Evolutionary conservation across 1,284 basidiomycete species (phyloP).

Genomic region (Sporisorium iseilematis-ciliati): DNA sequence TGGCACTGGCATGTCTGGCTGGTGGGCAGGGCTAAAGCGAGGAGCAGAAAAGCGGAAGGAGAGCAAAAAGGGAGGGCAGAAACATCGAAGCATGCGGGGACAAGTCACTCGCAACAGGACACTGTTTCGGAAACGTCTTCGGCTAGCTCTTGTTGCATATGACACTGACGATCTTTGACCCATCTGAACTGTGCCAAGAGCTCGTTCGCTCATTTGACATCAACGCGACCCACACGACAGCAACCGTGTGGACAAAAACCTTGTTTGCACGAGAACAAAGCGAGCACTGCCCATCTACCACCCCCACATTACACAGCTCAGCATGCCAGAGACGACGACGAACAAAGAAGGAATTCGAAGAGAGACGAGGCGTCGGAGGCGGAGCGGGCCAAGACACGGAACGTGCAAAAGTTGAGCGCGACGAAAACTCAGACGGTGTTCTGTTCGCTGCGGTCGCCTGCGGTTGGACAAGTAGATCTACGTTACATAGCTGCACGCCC

Average conservation of each 20-base stretch:
- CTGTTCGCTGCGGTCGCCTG: neutral
- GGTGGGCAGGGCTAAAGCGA: neutral
- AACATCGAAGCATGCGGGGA: conserved; percentile 3
- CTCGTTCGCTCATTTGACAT: no score
- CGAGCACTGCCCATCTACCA: no score
- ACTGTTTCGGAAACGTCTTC: no score
- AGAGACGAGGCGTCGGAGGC: neutral
- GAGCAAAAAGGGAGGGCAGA: neutral
- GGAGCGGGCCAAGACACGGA: neutral
- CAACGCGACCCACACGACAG: no score
- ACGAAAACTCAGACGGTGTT: neutral
- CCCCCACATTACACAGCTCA: neutral
- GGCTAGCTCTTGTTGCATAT: no score
- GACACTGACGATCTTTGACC: no score
- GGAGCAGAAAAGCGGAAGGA: no score
- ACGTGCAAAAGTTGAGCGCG: neutral
- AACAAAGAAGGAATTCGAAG: neutral
- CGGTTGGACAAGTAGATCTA: neutral
- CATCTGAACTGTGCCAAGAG: no score
- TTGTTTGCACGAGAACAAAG: no score
- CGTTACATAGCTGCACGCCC: conserved; percentile 6
- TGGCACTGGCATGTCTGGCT: conserved; percentile 6
- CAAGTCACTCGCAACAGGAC: no score
- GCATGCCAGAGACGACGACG: conserved; percentile 1
- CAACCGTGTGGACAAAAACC: no score